These are phyloP conservation scores for Entomortierella parvispora DNA, from an alignment of 192 early-diverging fungal genomes.

Conservation along the genomic window DNA sequence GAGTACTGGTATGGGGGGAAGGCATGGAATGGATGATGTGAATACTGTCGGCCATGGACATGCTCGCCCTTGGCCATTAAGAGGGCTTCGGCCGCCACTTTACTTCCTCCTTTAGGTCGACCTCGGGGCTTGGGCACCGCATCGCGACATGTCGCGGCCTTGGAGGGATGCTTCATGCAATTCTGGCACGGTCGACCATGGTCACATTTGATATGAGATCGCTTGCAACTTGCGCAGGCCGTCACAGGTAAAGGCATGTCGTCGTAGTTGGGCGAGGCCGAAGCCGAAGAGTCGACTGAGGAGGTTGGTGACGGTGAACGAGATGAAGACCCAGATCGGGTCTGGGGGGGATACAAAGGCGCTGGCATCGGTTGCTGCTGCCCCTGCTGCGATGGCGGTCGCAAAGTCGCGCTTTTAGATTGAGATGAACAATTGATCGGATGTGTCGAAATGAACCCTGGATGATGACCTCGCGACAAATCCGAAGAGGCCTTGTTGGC, in stretches of 20 bases:
- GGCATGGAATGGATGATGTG: too few relatives aligned
- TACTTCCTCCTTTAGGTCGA: constrained; percentile 39
- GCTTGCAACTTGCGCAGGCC: constrained; percentile 39
- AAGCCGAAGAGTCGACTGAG: neutral
- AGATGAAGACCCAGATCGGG: constrained; percentile 17
- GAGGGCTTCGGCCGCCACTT: constrained; percentile 16
- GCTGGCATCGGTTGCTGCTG: too few relatives aligned
- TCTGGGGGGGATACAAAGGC: too few relatives aligned
- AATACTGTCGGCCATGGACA: neutral
- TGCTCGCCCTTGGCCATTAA: neutral
- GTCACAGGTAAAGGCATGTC: constrained; percentile 20
- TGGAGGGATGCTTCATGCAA: constrained; percentile 39
- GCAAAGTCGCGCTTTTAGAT: too few relatives aligned
- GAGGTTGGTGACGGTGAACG: constrained; percentile 9
- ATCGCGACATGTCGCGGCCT: constrained; percentile 28
- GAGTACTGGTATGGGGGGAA: constrained; percentile 11
- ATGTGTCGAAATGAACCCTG: too few relatives aligned
- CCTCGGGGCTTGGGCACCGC: constrained; percentile 43
- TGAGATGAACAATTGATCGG: too few relatives aligned
- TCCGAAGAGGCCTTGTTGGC: too few relatives aligned
- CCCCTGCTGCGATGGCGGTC: too few relatives aligned
- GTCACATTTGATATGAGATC: constrained; percentile 50
- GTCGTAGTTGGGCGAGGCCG: constrained; percentile 18
- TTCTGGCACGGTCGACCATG: constrained; percentile 37
- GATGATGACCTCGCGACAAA: too few relatives aligned